These are phyloP conservation scores for Colletotrichum orbiculare DNA, from an alignment of 2,329 filamentous ascomycete genomes.

Conservation along the genomic window DNA sequence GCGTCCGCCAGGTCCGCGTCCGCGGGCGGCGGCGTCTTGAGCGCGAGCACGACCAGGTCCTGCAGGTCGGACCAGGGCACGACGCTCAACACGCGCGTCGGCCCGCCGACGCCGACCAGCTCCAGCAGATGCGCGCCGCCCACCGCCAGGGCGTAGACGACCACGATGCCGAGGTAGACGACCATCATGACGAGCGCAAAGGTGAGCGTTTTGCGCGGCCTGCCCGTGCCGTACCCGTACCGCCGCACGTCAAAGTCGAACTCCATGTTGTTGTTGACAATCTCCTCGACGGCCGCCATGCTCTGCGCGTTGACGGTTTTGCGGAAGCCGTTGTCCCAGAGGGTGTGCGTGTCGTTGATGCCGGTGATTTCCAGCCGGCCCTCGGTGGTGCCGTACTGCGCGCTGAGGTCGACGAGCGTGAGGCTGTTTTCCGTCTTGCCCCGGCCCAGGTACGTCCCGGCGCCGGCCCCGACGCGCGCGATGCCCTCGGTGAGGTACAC, in stretches of 20 bases:
- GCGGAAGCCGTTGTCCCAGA: neutral
- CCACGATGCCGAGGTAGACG: constrained; percentile 16
- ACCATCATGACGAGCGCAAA: constrained; percentile 2
- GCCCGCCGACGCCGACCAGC: neutral
- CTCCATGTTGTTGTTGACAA: neutral
- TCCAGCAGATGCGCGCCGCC: neutral
- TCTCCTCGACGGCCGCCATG: too few species aligned
- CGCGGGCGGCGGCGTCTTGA: constrained; percentile 5
- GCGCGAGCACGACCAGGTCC: constrained; percentile 14
- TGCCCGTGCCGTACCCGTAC: constrained; percentile 13
- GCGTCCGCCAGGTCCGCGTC: constrained; percentile 2
- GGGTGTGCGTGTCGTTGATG: neutral
- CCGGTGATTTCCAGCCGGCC: neutral
- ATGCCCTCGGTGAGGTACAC: constrained; percentile 10
- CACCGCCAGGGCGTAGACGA: neutral
- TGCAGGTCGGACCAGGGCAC: constrained; percentile 22
- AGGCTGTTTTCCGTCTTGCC: neutral
- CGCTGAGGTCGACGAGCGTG: neutral
- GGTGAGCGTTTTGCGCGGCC: neutral
- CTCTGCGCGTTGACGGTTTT: neutral
- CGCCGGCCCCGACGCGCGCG: neutral
- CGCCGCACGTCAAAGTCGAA: constrained; percentile 17
- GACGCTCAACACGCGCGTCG: constrained; percentile 8
- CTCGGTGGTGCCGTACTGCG: neutral
- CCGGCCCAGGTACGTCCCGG: neutral